Conservation (phyloP, 495 filamentous ascomycete genomes). For the Usnea hakonensis region DNA sequence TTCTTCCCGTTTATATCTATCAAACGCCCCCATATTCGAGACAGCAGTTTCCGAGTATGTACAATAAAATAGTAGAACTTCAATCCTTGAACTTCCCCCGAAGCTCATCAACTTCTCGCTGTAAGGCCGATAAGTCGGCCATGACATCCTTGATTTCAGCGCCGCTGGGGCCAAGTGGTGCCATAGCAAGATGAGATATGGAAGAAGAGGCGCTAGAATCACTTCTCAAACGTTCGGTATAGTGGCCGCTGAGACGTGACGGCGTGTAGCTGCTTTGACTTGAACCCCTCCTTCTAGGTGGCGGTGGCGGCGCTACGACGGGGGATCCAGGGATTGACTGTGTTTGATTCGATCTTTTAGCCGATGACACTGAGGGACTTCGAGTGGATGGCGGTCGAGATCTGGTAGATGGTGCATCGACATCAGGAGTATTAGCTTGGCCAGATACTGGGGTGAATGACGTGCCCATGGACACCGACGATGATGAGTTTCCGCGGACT, state of each 20-base stretch:
- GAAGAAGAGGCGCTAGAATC: slow-evolving; percentile 23
- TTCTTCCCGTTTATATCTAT: neutral
- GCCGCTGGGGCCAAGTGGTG: neutral
- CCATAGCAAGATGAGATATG: slow-evolving; percentile 16
- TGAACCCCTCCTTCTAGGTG: slow-evolving; percentile 48
- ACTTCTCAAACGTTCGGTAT: slow-evolving; percentile 25
- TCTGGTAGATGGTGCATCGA: slow-evolving; percentile 14
- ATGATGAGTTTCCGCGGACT: slow-evolving; percentile 31
- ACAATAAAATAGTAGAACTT: neutral
- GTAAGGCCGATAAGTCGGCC: slow-evolving; percentile 58
- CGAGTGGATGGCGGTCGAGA: slow-evolving; percentile 31
- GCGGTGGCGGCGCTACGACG: slow-evolving; percentile 41
- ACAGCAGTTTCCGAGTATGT: neutral
- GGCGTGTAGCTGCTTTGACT: slow-evolving; percentile 42
- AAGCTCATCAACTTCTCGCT: slow-evolving; percentile 65
- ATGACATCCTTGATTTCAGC: slow-evolving; percentile 47
- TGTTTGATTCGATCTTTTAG: slow-evolving; percentile 16
- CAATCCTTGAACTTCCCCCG: slow-evolving; percentile 41
- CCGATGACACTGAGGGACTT: slow-evolving; percentile 29
- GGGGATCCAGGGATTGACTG: slow-evolving; percentile 22
- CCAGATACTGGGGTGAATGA: slow-evolving; percentile 17
- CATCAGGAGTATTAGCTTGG: slow-evolving; percentile 27
- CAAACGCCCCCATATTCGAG: slow-evolving; percentile 1
- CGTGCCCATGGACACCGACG: slow-evolving; percentile 19
- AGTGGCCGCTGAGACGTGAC: slow-evolving; percentile 22